Base-by-base conservation (phyloP, 805 yeast genomes). In the Metschnikowia matae region DNA sequence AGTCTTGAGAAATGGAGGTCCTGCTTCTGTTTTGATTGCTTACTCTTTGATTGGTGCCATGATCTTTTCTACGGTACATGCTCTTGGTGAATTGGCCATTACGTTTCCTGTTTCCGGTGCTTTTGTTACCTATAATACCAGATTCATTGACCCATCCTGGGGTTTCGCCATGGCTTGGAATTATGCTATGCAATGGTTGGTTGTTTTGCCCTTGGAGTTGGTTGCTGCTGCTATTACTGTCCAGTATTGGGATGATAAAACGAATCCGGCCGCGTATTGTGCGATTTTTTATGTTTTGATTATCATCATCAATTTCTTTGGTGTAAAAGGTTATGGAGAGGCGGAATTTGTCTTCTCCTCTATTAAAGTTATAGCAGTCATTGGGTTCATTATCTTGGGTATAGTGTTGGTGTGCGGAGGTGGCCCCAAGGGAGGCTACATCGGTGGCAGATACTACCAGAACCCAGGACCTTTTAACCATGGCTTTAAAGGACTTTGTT, bases 131-230 rank as follows among this genome's bases (percentile, higher is more conserved):
- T 57, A 73, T 79, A 59, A 86, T 73, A 74, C 82, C 44, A 71
- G 89, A 56, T 77, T 84, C 78, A 71, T 84, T 38, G 89, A 84
- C 54, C 84, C 84, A 14, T 80, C 86, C 20, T 72, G 83, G 63
- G 89, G 89, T 1, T 85, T 85, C 61, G 82, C 89, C 44, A 80
- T 83, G 63, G 87, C 87, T 37, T 81, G 86, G 87, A 82, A 82
- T 63, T 85, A 85, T 64, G 77, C 79, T 37, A 69, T 82, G 53
- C 76, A 79, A 60, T 65, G 61, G 39, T 67, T 84, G 20, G 82
- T 83, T 44, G 75, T 83, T 21, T 69, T 84, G 49, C 89, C 90
- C 0, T 69, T 84, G 52, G 90, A 85, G 61, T 69, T 84, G 48
- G 83, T 81, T 32, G 84, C 86, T 2, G 84, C 85, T 2, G 74